Conservation (phyloP, 306 rosid species). For the Fragaria ananassa region DNA sequence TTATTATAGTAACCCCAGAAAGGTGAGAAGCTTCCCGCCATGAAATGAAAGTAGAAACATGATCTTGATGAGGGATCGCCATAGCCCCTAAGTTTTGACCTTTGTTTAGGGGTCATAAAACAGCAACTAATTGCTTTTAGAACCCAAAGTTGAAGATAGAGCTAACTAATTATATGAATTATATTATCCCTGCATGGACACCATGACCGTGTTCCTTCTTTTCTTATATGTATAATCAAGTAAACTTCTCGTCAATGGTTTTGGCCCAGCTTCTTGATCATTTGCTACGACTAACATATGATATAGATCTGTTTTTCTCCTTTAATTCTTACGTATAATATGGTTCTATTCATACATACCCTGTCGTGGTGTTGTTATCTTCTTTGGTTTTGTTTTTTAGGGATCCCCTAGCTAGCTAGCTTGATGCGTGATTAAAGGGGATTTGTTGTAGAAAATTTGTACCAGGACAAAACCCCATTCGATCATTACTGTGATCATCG, state of each 20-base stretch:
- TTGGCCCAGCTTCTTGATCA: background rate
- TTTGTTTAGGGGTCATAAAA: background rate
- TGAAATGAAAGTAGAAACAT: background rate
- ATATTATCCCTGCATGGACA: background rate
- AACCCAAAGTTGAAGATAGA: background rate
- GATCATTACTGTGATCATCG: background rate
- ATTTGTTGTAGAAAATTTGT: background rate
- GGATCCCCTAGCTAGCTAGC: too few species aligned
- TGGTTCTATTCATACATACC: background rate
- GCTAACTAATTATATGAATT: background rate
- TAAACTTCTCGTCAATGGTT: background rate
- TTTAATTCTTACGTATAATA: background rate
- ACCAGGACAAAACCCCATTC: background rate
- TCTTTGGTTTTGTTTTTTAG: background rate
- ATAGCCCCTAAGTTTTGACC: background rate
- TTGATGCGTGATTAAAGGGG: background rate
- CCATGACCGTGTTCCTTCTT: slow-evolving; percentile 1
- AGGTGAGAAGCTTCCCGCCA: background rate
- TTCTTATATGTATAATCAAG: background rate
- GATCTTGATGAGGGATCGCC: background rate
- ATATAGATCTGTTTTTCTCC: background rate
- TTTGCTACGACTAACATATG: background rate
- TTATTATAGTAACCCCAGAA: background rate
- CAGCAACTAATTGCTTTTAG: background rate
- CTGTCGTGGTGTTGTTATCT: background rate